phyloP scores from a whole-genome alignment of 352 stramenopile species.

The Phytophthora boehmeriae region DNA sequence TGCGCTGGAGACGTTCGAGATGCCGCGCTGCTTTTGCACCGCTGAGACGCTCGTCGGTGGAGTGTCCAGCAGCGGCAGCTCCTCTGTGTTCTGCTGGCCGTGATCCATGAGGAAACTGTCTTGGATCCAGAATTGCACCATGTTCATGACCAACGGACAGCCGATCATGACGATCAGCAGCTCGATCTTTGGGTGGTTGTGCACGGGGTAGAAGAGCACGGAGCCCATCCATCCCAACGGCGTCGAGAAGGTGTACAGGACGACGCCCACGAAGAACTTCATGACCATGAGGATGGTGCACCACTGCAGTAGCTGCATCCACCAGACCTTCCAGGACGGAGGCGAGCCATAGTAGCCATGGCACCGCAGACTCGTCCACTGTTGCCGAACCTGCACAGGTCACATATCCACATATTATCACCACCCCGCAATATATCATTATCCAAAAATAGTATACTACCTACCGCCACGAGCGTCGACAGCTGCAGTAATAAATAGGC shows the following conservation, averaged over 20 bases:
- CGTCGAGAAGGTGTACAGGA: conserved; percentile 68
- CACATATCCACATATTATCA: conserved; percentile 1
- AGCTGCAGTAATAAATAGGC: conserved; percentile 77
- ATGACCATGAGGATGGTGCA: conserved; percentile 65
- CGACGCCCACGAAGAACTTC: conserved; percentile 68
- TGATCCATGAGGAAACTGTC: conserved; percentile 83
- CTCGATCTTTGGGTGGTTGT: conserved; percentile 75
- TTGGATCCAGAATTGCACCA: conserved; percentile 88
- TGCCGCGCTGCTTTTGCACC: conserved; percentile 39
- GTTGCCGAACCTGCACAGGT: conserved; percentile 43
- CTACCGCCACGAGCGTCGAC: conserved; percentile 59
- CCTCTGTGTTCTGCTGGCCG: conserved; percentile 28
- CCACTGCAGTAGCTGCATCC: conserved; percentile 69
- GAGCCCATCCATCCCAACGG: conserved; percentile 63
- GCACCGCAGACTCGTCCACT: conserved; percentile 65
- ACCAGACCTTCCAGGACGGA: conserved; percentile 70
- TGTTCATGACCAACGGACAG: conserved; percentile 86
- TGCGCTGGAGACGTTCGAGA: conserved; percentile 51
- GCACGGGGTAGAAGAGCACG: conserved; percentile 73
- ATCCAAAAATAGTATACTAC: conserved; percentile 6
- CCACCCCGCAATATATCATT: conserved; percentile 4
- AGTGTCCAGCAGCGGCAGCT: conserved; percentile 40
- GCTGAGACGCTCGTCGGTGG: not conserved
- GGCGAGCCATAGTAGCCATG: conserved; percentile 74
- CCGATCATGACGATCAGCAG: conserved; percentile 86